Evolutionary conservation across 148 eudicot species (phyloP).

Genomic region (Euryodendron excelsum): DNA sequence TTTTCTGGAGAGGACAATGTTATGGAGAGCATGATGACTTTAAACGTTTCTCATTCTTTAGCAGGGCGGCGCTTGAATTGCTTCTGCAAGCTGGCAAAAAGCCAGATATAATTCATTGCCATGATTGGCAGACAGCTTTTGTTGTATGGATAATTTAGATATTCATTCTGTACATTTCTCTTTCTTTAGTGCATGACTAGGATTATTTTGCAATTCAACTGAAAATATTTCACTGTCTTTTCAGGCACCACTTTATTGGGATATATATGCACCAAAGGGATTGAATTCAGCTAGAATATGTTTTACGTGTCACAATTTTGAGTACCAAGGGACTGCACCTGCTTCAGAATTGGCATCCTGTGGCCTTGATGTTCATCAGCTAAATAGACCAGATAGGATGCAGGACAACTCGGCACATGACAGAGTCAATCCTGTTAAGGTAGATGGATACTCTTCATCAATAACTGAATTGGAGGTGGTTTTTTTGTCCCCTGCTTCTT

Average conservation of each 20-base stretch:
- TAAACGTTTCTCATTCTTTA: conserved; percentile 86
- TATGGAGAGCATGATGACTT: conserved; percentile 98
- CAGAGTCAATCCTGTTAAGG: conserved; percentile 86
- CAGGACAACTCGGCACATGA: conserved; percentile 78
- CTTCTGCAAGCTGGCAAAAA: conserved; percentile 82
- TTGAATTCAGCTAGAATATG: conserved; percentile 91
- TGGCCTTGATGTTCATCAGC: conserved; percentile 87
- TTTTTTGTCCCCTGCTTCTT: conserved; percentile 11
- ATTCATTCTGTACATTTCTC: background rate
- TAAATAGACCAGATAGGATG: conserved; percentile 95
- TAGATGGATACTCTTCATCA: conserved; percentile 21
- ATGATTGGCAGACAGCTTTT: conserved; percentile 99
- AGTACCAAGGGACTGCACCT: conserved; percentile 91
- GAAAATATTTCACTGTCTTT: background rate
- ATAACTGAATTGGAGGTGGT: conserved; percentile 4
- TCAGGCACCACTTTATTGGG: conserved; percentile 97
- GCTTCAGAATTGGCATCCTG: conserved; percentile 85
- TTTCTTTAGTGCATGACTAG: background rate
- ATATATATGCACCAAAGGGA: conserved; percentile 85
- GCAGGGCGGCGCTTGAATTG: conserved; percentile 95
- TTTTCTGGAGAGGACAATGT: conserved; percentile 88
- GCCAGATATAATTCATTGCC: conserved; percentile 97
- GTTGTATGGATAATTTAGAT: conserved; percentile 49
- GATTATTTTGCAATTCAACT: conserved; percentile 2
- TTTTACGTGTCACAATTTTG: conserved; percentile 97